phyloP scores from a whole-genome alignment of 108 stramenopile genomes.

The Licmophora abbreviata region DNA sequence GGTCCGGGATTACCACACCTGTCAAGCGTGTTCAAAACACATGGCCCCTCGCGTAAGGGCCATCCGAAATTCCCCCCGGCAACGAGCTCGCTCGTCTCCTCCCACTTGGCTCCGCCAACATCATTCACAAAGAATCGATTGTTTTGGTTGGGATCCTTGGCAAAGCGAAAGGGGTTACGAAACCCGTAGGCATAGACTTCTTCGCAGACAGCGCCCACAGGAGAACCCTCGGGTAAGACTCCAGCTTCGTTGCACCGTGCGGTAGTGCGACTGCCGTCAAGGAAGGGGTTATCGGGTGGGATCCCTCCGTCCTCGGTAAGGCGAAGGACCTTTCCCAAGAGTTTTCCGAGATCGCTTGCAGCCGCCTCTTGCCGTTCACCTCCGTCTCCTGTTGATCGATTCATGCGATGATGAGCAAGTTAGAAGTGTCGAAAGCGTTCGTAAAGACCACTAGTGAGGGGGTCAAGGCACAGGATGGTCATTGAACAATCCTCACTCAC shows the following conservation, averaged over 20 bases:
- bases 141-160: constrained; percentile 18
- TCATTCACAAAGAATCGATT: constrained; percentile 17
- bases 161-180: constrained; percentile 22
- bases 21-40: not conserved
- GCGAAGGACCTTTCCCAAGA: constrained; percentile 17
- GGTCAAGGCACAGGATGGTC: too few relatives aligned
- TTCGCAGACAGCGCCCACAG: not conserved
- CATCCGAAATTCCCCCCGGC: constrained; percentile 17
- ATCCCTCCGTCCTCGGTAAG: constrained; percentile 22
- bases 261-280: constrained; percentile 4
- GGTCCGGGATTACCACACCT: not conserved
- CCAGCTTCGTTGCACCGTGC: constrained; percentile 3
- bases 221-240: not conserved
- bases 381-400: too few relatives aligned
- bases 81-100: constrained; percentile 6
- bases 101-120: constrained; percentile 23
- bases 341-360: constrained; percentile 1
- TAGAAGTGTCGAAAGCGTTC: too few relatives aligned
- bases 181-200: constrained; percentile 12
- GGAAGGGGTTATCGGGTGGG: constrained; percentile 25
- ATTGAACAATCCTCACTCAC: too few relatives aligned
- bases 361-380: not conserved
- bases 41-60: constrained; percentile 18
- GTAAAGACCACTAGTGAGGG: too few relatives aligned
- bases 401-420: too few relatives aligned